phyloP scores from a whole-genome alignment of 2,329 filamentous ascomycete genomes.

The Podosphaera fusca region DNA sequence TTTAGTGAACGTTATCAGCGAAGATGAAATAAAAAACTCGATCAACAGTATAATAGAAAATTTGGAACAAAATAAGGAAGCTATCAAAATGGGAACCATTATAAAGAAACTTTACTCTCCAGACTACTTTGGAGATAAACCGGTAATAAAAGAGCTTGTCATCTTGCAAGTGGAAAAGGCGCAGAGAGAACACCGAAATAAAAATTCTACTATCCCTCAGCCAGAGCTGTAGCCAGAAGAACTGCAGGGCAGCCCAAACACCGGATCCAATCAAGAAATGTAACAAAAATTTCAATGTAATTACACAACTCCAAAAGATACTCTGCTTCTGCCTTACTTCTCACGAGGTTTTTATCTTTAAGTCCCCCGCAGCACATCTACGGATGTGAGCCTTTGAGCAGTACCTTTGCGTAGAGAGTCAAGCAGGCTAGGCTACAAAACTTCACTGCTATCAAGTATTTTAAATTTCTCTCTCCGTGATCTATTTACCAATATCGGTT shows the following conservation, averaged over 20 bases:
- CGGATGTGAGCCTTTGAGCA: too few species aligned
- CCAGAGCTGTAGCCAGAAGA: not conserved
- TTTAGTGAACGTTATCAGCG: slow-evolving; percentile 30
- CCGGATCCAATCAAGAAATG: too few species aligned
- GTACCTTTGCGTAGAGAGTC: too few species aligned
- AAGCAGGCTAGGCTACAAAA: too few species aligned
- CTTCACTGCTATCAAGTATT: too few species aligned
- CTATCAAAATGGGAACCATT: slow-evolving; percentile 32
- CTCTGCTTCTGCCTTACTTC: too few species aligned
- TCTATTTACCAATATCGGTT: too few species aligned
- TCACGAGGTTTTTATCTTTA: too few species aligned
- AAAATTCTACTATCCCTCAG: not conserved
- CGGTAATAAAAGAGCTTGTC: slow-evolving; percentile 38
- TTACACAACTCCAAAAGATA: too few species aligned
- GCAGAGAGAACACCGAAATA: slow-evolving; percentile 3
- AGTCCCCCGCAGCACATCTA: too few species aligned
- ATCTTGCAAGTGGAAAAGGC: slow-evolving; percentile 35
- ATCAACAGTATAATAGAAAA: slow-evolving; percentile 29
- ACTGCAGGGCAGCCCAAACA: not conserved
- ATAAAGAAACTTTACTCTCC: slow-evolving; percentile 36
- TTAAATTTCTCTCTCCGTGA: too few species aligned
- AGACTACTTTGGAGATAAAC: slow-evolving; percentile 35
- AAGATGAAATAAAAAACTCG: slow-evolving; percentile 32
- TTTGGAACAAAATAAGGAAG: slow-evolving; percentile 21
- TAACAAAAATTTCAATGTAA: too few species aligned